A percentile compares a stretch with the other conserved stretches of the same genome.
Conservation (phyloP, 345 rosid species). For the Salix purpurea region DNA sequence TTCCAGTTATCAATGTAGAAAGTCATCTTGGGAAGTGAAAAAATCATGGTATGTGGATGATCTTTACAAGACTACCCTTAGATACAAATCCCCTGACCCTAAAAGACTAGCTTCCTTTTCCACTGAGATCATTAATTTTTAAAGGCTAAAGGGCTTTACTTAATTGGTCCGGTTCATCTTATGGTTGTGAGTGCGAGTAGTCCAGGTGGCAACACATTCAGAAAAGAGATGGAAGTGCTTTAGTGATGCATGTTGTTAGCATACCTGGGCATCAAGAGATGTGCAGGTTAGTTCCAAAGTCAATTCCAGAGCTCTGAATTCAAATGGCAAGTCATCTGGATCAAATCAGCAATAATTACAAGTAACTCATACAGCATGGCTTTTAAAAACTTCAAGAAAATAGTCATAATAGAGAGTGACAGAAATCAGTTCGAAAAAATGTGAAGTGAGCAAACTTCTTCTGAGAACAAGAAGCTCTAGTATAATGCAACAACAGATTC, state of each 20-base stretch:
- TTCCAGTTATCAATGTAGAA: neutral
- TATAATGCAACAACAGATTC: neutral
- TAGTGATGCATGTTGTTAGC: conserved; percentile 12
- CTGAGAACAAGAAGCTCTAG: neutral
- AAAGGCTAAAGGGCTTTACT: neutral
- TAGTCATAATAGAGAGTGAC: neutral
- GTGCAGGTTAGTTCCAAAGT: conserved; percentile 87
- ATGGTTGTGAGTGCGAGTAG: neutral
- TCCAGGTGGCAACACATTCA: neutral
- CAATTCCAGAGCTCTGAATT: conserved; percentile 86
- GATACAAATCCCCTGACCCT: neutral
- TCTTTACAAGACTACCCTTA: neutral
- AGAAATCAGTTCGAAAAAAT: neutral
- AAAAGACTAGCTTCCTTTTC: neutral
- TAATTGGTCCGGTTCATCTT: neutral
- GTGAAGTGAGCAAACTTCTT: neutral
- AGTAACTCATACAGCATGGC: conserved; percentile 19
- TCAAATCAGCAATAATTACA: conserved; percentile 19
- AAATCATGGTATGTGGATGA: neutral
- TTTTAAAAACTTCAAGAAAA: conserved; percentile 3
- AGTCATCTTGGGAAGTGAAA: neutral
- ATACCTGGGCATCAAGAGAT: conserved; percentile 87
- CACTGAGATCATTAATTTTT: neutral
- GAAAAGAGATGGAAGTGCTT: neutral
- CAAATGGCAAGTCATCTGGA: conserved; percentile 96